Conservation (phyloP, 192 early-diverging fungal species). For the Umbelopsis sp. region DNA sequence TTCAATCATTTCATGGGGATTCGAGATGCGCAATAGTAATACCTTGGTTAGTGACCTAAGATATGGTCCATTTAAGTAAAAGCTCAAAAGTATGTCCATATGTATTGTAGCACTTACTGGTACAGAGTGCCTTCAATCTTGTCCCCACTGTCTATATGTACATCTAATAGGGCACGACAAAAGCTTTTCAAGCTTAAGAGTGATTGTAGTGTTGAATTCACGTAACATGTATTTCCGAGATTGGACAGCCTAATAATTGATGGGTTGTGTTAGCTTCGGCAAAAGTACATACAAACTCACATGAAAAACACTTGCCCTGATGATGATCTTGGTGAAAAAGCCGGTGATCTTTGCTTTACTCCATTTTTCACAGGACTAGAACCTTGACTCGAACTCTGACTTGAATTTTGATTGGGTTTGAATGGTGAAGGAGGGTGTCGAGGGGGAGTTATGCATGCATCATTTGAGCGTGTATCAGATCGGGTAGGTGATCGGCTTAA, state of each 20-base stretch:
- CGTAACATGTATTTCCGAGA: slow-evolving; percentile 21
- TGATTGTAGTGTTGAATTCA: slow-evolving; percentile 19
- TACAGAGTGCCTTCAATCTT: slow-evolving; percentile 13
- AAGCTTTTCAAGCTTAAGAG: slow-evolving; percentile 2
- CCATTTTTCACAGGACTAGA: neutral
- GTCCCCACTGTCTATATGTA: neutral
- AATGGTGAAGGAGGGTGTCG: neutral
- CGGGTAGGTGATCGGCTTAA: neutral
- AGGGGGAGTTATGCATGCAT: neutral
- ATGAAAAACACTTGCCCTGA: neutral
- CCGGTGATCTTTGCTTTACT: neutral
- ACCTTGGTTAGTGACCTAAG: neutral
- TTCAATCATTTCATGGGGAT: slow-evolving; percentile 5
- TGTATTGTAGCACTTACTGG: neutral
- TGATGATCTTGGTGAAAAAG: neutral
- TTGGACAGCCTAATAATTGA: slow-evolving; percentile 5
- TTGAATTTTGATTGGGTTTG: neutral
- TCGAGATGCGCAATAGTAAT: neutral
- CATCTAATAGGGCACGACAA: slow-evolving; percentile 4
- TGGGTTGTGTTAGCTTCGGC: neutral
- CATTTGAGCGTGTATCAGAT: neutral
- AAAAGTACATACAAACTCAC: neutral
- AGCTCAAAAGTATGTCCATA: neutral
- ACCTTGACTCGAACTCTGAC: neutral
- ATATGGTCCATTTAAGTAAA: neutral